These are phyloP conservation scores for Marasmius sp. DNA, from an alignment of 1,284 basidiomycete genomes.

Conservation along the genomic window DNA sequence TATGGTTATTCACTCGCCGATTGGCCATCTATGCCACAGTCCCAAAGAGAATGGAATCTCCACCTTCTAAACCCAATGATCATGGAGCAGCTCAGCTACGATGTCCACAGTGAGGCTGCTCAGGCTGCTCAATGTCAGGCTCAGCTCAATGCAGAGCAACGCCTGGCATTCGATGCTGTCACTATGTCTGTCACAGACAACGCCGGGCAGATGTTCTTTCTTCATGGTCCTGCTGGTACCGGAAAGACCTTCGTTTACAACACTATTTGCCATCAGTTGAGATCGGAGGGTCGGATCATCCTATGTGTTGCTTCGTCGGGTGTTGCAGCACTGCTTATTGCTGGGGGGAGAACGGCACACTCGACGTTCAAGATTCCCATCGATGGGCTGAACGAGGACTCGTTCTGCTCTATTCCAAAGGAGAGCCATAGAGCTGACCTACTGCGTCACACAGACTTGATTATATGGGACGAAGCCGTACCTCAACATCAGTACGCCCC, in stretches of 20 bases:
- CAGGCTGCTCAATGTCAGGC: conserved; percentile 14
- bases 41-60: conserved; percentile 26
- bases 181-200: conserved; percentile 26
- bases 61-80: conserved; percentile 32
- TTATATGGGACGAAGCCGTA: conserved; percentile 41
- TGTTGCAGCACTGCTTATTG: conserved; percentile 40
- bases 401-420: conserved; percentile 31
- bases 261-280: conserved; percentile 32
- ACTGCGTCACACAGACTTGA: conserved; percentile 22
- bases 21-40: conserved; percentile 24
- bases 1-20: conserved; percentile 17
- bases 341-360: conserved; percentile 41
- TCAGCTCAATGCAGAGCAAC: conserved; percentile 38
- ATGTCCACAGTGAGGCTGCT: conserved; percentile 18
- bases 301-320: conserved; percentile 48
- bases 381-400: conserved; percentile 25
- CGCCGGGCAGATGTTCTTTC: conserved; percentile 35
- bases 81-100: conserved; percentile 35
- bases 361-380: conserved; percentile 45
- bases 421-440: conserved; percentile 25
- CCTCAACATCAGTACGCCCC: conserved; percentile 31
- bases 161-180: conserved; percentile 30
- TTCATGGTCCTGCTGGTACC: conserved; percentile 45
- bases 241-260: conserved; percentile 52
- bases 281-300: conserved; percentile 27